Evolutionary conservation across 176 grass and related monocot species (phyloP).

Genomic region (Avena atlantica): DNA sequence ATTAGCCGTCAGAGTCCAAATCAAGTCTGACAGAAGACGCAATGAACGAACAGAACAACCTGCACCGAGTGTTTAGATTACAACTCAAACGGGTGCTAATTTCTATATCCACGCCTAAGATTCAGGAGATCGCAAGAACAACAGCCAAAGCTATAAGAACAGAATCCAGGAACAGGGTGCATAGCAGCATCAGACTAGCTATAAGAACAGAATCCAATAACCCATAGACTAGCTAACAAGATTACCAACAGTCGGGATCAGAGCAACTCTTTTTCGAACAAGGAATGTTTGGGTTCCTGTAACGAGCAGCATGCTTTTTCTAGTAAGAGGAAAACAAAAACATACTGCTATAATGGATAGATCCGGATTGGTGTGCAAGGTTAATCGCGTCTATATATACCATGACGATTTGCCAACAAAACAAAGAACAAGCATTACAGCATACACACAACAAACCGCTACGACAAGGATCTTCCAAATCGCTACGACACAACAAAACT

Average conservation of each 20-base stretch:
- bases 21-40: not conserved
- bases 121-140: not conserved
- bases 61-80: not conserved
- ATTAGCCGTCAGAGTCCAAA: not conserved
- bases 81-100: not conserved
- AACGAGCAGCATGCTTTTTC: too few species aligned
- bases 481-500: not conserved
- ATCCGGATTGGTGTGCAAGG: too few species aligned
- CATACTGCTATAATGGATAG: not conserved
- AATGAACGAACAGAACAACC: not conserved
- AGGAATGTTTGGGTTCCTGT: too few species aligned
- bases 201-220: not conserved
- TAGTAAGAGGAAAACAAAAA: not conserved
- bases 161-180: not conserved
- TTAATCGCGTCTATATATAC: not conserved
- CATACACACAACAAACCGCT: not conserved
- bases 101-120: too few species aligned
- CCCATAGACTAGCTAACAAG: not conserved
- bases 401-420: not conserved
- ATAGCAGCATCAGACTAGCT: not conserved
- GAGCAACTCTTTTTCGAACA: not conserved
- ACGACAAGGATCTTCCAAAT: not conserved
- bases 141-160: too few species aligned
- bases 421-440: not conserved
- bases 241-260: not conserved